These are phyloP conservation scores for Cubamyces lactineus DNA, from an alignment of 768 basidiomycete genomes.

Conservation along the genomic window DNA sequence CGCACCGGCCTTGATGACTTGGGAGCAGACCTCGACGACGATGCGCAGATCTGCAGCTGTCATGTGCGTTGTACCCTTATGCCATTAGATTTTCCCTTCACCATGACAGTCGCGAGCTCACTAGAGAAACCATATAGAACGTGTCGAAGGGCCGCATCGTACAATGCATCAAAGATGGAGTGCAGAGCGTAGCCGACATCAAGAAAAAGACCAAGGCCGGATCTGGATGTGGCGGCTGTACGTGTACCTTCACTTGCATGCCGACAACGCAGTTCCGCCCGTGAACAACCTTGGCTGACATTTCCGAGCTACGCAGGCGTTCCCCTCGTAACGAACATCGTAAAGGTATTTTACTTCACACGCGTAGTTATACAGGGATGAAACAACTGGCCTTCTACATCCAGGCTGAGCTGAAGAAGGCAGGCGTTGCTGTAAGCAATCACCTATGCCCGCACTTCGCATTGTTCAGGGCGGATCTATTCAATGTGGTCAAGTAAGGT, in stretches of 20 bases:
- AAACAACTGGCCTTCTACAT: constrained; percentile 35
- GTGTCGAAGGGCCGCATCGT: constrained; percentile 62
- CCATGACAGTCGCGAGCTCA: neutral
- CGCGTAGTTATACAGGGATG: constrained; percentile 16
- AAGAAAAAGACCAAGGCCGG: constrained; percentile 72
- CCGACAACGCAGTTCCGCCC: neutral
- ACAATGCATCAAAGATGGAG: constrained; percentile 53
- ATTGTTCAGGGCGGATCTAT: constrained; percentile 67
- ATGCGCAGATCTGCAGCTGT: constrained; percentile 73
- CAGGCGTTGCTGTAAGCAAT: constrained; percentile 59
- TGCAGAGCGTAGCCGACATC: constrained; percentile 52
- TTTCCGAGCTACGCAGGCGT: constrained; percentile 39
- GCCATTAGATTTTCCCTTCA: neutral
- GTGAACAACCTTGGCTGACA: neutral
- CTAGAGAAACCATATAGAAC: constrained; percentile 43
- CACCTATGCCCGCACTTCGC: constrained; percentile 68
- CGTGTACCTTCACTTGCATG: neutral
- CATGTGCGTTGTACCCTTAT: constrained; percentile 43
- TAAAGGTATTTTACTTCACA: constrained; percentile 35
- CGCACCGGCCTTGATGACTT: constrained; percentile 53
- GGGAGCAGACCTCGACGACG: constrained; percentile 71
- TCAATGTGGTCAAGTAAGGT: constrained; percentile 56
- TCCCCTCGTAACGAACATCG: constrained; percentile 53
- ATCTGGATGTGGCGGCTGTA: constrained; percentile 71
- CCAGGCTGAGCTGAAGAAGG: constrained; percentile 68